Conservation (phyloP, 2,329 filamentous ascomycete species). For the Colletotrichum sp. region DNA sequence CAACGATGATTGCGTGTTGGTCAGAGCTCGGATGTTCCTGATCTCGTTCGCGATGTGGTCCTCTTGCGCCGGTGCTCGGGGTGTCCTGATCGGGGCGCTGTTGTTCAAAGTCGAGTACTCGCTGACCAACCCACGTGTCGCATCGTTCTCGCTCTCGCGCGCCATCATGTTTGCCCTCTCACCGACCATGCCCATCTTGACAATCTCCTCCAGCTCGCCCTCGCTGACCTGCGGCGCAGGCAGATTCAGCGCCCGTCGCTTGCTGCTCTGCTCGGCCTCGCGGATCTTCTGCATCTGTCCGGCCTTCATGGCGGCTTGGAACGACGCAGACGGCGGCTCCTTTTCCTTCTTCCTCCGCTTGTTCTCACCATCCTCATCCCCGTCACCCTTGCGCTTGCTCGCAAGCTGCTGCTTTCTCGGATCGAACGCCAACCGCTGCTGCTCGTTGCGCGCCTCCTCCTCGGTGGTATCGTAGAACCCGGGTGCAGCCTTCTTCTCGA, state of each 20-base stretch:
- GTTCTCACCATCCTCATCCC: constrained; percentile 78
- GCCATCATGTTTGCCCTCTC: constrained; percentile 82
- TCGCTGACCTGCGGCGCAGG: constrained; percentile 93
- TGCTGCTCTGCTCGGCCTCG: constrained; percentile 96
- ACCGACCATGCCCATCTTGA: constrained; percentile 97
- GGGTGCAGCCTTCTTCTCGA: constrained; percentile 86
- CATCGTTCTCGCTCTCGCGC: constrained; percentile 79
- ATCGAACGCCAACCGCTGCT: constrained; percentile 84
- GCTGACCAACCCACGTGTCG: constrained; percentile 84
- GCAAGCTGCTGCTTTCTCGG: constrained; percentile 89
- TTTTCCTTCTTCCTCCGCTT: constrained; percentile 90
- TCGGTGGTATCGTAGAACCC: constrained; percentile 95
- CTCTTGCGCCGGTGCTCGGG: constrained; percentile 88
- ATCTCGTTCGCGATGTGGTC: constrained; percentile 98
- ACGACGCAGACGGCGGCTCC: constrained; percentile 75
- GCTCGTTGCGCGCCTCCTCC: constrained; percentile 81
- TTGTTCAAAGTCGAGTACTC: constrained; percentile 85
- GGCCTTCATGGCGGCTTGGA: constrained; percentile 88
- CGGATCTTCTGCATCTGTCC: constrained; percentile 93
- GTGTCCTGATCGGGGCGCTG: constrained; percentile 88
- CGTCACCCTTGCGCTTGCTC: constrained; percentile 92
- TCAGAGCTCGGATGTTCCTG: constrained; percentile 88
- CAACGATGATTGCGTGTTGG: constrained; percentile 90
- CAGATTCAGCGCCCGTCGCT: constrained; percentile 80
- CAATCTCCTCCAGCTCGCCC: constrained; percentile 92